Evolutionary conservation across 768 basidiomycete genomes (phyloP).

Genomic region (Boletus reticulatus): DNA sequence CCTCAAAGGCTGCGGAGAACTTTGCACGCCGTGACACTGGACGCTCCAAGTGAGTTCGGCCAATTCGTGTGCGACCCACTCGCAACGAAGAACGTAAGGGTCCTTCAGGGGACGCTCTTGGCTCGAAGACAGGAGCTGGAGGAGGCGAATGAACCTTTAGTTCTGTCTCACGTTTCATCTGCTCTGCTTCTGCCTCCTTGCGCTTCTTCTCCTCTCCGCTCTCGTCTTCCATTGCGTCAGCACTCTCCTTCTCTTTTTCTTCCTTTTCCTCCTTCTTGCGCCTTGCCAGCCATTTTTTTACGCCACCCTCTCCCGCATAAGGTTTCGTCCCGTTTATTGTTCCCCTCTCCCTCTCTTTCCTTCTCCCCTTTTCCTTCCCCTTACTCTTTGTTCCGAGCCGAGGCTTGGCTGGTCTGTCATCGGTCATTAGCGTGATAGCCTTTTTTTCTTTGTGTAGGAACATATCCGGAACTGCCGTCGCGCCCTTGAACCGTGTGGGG

Average conservation of each 20-base stretch:
- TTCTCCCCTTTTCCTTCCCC: slow-evolving; percentile 33
- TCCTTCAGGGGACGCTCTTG: slow-evolving; percentile 16
- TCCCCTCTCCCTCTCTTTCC: slow-evolving; percentile 35
- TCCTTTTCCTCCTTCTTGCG: slow-evolving; percentile 57
- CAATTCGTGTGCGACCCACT: slow-evolving; percentile 58
- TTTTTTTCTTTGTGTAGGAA: slow-evolving; percentile 52
- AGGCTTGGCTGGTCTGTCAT: slow-evolving; percentile 49
- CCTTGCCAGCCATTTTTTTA: slow-evolving; percentile 72
- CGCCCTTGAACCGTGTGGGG: slow-evolving; percentile 51
- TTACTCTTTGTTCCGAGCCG: slow-evolving; percentile 44
- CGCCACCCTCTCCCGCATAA: slow-evolving; percentile 74
- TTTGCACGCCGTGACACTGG: slow-evolving; percentile 49
- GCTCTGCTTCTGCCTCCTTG: slow-evolving; percentile 19
- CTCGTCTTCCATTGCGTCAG: slow-evolving; percentile 35
- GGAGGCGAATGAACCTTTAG: slow-evolving; percentile 17
- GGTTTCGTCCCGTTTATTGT: slow-evolving; percentile 62
- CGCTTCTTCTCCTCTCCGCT: slow-evolving; percentile 27
- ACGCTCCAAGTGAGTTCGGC: slow-evolving; percentile 60
- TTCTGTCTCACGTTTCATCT: slow-evolving; percentile 16
- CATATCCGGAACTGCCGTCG: slow-evolving; percentile 53
- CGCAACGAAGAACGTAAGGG: slow-evolving; percentile 51
- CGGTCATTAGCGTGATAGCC: slow-evolving; percentile 56
- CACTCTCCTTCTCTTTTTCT: slow-evolving; percentile 35
- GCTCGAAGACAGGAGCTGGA: slow-evolving; percentile 20
- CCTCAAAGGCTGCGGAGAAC: slow-evolving; percentile 66